These are phyloP conservation scores for Malassezia slooffiae DNA, from an alignment of 1,284 basidiomycete genomes.

Conservation along the genomic window DNA sequence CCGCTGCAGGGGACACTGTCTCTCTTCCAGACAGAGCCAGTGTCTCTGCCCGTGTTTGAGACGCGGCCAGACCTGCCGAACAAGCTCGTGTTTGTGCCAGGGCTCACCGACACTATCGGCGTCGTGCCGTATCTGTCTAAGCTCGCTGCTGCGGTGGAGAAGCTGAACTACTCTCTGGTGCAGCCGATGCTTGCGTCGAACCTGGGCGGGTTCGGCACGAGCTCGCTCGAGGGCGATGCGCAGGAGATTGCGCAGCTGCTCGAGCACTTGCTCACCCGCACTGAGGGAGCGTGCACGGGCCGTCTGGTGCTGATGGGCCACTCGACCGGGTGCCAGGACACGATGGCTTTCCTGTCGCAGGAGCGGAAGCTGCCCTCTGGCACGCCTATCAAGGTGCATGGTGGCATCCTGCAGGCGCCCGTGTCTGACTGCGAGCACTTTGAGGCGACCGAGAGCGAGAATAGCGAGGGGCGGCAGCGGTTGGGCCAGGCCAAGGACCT, in stretches of 20 bases:
- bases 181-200: constrained; percentile 28
- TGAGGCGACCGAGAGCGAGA: constrained; percentile 9
- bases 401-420: constrained; percentile 39
- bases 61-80: constrained; percentile 20
- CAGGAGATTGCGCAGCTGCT: constrained; percentile 28
- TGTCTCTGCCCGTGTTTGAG: constrained; percentile 29
- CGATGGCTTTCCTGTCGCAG: constrained; percentile 23
- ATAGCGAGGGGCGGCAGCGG: not conserved
- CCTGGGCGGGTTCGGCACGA: constrained; percentile 33
- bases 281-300: constrained; percentile 11
- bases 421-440: constrained; percentile 37
- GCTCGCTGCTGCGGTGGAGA: constrained; percentile 15
- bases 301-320: constrained; percentile 39
- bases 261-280: constrained; percentile 14
- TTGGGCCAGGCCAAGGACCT: constrained; percentile 14
- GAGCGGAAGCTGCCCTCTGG: constrained; percentile 7
- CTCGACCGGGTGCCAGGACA: constrained; percentile 41
- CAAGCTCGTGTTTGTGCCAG: constrained; percentile 28
- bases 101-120: constrained; percentile 35
- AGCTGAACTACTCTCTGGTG: constrained; percentile 25
- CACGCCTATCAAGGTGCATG: constrained; percentile 16
- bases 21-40: constrained; percentile 23
- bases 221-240: constrained; percentile 37
- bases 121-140: constrained; percentile 28
- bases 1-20: constrained; percentile 15